Base-by-base conservation (phyloP, 2,329 filamentous ascomycete genomes). In the Botrytis hyacinthi region DNA sequence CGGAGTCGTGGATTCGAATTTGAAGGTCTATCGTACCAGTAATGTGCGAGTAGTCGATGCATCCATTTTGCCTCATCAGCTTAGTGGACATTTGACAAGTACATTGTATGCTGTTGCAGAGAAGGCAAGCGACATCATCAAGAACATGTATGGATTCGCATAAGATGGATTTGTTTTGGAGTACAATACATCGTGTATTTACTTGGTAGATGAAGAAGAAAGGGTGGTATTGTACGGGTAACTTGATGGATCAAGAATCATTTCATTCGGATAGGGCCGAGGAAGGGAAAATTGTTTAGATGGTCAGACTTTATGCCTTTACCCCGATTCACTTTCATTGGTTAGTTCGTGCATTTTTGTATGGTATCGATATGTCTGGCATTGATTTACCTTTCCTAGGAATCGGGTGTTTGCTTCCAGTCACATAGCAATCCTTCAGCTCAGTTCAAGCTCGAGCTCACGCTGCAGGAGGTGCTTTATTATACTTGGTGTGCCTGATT, bases 31-130 rank as follows among this genome's bases (percentile, higher is more conserved):
- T 74, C 73, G 74, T 12, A 74, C 73, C 35, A 71, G 54, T 51
- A 75, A 74, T 42, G 71, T 78, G 44, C 73, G 75, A 44, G 76
- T 78, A 3, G 74, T 75, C 20, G 76, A 78, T 76, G 76, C 76
- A 5, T 76, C 75, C 37, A 60, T 77, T 42, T 72, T 73, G 44
- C 75, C 76, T 12, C 67, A 75, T 44, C 59, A 73, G 37, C 62
- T 73, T 7, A 70, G 76, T n/a, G 76, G 74, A 14, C 76, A 78
- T 73, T 70, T 77, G 51, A 62, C 70, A 42, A 76, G 72, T 60
- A 73, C 74, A 20, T 73, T 77, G 14, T 77, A 77, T 71, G 76
- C 76, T 6, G 40, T 76, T 51, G 76, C 76, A 29, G 76, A 77
- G 63, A 77, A 67, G 67, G 76, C 71, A 20, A 73, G 72, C 10